A percentile compares a stretch with the other conserved stretches of the same genome.
Evolutionary conservation across 2,329 filamentous ascomycete genomes (phyloP).

Genomic region (Phialemoniopsis sp.): DNA sequence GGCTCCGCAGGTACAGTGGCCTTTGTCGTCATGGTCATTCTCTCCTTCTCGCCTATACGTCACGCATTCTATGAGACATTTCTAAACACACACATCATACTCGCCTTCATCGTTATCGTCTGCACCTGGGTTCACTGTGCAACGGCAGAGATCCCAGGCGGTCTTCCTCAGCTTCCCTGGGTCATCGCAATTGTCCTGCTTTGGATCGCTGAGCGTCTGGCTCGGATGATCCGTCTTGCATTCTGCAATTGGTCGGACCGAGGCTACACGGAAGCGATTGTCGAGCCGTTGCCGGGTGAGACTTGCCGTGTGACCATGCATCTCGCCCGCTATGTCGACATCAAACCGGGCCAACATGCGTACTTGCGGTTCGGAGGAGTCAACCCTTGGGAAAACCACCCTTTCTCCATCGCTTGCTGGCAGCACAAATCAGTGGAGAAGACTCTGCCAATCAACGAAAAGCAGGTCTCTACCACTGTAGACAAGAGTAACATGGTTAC

Average conservation of each 20-base stretch:
- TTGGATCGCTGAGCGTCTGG: conserved; percentile 69
- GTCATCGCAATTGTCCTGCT: conserved; percentile 70
- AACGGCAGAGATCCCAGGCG: conserved; percentile 59
- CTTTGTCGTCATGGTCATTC: conserved; percentile 62
- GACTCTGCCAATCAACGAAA: conserved; percentile 34
- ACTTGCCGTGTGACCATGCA: conserved; percentile 66
- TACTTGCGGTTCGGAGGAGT: conserved; percentile 68
- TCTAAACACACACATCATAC: conserved; percentile 76
- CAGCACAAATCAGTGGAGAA: conserved; percentile 44
- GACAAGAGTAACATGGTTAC: conserved; percentile 41
- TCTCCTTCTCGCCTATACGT: conserved; percentile 74
- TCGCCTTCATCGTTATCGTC: conserved; percentile 64
- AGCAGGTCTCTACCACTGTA: conserved; percentile 28
- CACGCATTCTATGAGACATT: conserved; percentile 98
- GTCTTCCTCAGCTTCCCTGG: conserved; percentile 69
- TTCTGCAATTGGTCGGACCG: conserved; percentile 61
- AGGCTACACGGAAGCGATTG: conserved; percentile 59
- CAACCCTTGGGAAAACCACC: conserved; percentile 68
- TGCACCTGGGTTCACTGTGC: conserved; percentile 77
- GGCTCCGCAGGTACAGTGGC: conserved; percentile 49
- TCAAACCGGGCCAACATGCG: conserved; percentile 68
- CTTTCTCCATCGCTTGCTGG: conserved; percentile 76
- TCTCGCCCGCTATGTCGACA: conserved; percentile 60
- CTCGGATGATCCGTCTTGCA: conserved; percentile 58
- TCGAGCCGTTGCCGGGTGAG: conserved; percentile 67